Percentiles rank a stretch among this genome's conserved stretches.
Conservation (phyloP, 2,329 filamentous ascomycete genomes). For the Malbranchea cinnamomea region DNA sequence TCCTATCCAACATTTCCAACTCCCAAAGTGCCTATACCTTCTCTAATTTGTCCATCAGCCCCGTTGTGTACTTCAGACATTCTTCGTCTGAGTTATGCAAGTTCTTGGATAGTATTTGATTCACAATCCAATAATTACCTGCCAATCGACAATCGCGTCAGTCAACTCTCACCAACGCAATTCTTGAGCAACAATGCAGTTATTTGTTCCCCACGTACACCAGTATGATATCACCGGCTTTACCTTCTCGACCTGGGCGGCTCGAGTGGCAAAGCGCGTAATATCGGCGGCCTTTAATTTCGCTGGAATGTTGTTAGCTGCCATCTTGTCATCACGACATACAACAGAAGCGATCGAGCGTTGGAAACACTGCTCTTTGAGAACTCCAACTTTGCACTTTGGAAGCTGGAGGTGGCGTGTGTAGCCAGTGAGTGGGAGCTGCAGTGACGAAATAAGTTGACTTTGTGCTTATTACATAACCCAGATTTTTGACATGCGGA, state of each 20-base stretch:
- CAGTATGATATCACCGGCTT: conserved; percentile 90
- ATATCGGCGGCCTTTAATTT: conserved; percentile 69
- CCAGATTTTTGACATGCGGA: too few relatives aligned
- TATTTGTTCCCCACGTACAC: conserved; percentile 47
- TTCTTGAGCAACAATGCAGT: background rate
- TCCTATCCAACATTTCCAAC: too few relatives aligned
- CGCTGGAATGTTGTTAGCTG: conserved; percentile 51
- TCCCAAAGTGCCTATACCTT: too few relatives aligned
- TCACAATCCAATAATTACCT: conserved; percentile 87
- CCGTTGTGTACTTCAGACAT: conserved; percentile 63
- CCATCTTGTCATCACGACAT: conserved; percentile 43
- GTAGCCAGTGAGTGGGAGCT: too few relatives aligned
- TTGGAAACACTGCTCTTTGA: too few relatives aligned
- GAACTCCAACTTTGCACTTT: too few relatives aligned
- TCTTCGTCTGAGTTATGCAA: conserved; percentile 69
- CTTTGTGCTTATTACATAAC: too few relatives aligned
- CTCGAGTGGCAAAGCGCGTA: conserved; percentile 68
- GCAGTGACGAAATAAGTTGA: too few relatives aligned
- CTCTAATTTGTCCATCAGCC: conserved; percentile 84
- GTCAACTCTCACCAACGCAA: background rate
- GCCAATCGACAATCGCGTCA: conserved; percentile 2
- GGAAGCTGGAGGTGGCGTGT: too few relatives aligned
- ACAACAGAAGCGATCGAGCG: conserved; percentile 3
- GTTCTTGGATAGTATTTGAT: conserved; percentile 70
- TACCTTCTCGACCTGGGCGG: conserved; percentile 65